A percentile compares a stretch with the other conserved stretches of the same genome.
Evolutionary conservation across 2,329 filamentous ascomycete species (phyloP).

Genomic region (Colletotrichum destructivum): DNA sequence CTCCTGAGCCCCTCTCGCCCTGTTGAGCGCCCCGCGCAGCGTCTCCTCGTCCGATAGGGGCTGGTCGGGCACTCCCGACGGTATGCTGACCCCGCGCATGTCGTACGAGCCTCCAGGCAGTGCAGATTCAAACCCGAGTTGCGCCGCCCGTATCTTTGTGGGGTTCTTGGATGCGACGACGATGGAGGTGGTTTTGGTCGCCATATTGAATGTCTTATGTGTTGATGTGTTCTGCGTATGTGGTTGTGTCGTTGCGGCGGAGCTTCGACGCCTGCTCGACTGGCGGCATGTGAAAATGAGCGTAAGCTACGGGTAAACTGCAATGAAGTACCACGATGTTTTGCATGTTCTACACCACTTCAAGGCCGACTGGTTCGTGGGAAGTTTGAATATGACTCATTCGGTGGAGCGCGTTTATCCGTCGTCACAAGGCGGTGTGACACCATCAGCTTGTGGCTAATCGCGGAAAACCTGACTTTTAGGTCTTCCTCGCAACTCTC

Average conservation of each 20-base stretch:
- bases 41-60: slow-evolving; percentile 57
- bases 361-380: not conserved
- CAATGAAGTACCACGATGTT: not conserved
- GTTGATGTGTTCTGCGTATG: too few species aligned
- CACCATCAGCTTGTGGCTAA: not conserved
- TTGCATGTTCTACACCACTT: not conserved
- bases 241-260: too few species aligned
- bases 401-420: not conserved
- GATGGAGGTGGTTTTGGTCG: not conserved
- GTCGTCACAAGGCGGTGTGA: not conserved
- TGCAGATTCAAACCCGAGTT: slow-evolving; percentile 50
- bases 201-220: not conserved
- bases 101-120: slow-evolving; percentile 42
- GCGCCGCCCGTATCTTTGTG: slow-evolving; percentile 56
- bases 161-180: slow-evolving; percentile 57
- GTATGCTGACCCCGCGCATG: slow-evolving; percentile 50
- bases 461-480: not conserved
- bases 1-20: slow-evolving; percentile 52
- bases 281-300: too few species aligned
- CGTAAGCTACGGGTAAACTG: too few species aligned
- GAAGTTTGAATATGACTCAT: slow-evolving; percentile 1
- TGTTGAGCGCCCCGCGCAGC: slow-evolving; percentile 56
- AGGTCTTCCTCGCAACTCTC: too few species aligned
- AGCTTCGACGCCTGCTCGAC: too few species aligned
- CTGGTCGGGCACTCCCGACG: slow-evolving; percentile 57